phyloP scores from a whole-genome alignment of 2,329 filamentous ascomycete species.

The Arthrobotrys iridis region DNA sequence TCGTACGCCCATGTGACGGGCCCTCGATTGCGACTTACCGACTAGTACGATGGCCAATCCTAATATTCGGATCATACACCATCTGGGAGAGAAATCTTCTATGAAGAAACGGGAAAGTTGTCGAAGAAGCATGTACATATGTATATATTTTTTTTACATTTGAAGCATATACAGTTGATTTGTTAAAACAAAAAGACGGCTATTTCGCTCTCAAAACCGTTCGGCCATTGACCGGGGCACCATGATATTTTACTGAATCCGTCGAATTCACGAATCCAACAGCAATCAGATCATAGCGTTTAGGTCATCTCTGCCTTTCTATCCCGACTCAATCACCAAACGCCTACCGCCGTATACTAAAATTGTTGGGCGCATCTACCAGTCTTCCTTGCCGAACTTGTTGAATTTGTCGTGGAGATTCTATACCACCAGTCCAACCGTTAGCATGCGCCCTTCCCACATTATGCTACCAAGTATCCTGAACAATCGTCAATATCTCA shows the following conservation, averaged over 20 bases:
- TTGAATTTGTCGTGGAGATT: constrained; percentile 96
- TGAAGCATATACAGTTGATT: constrained; percentile 40
- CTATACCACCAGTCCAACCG: constrained; percentile 63
- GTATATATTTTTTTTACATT: constrained; percentile 26
- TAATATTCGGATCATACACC: constrained; percentile 1
- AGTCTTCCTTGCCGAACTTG: constrained; percentile 99
- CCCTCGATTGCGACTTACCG: constrained; percentile 9
- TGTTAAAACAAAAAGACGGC: constrained; percentile 20
- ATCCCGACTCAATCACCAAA: constrained; percentile 3
- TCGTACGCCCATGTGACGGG: constrained; percentile 22
- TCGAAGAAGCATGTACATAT: constrained; percentile 1
- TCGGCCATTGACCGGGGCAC: not conserved
- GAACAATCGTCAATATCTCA: constrained; percentile 62
- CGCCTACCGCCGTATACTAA: constrained; percentile 7
- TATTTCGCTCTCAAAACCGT: not conserved
- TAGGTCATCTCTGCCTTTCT: not conserved
- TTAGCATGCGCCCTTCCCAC: constrained; percentile 33
- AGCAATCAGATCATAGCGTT: not conserved
- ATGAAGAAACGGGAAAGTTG: not conserved
- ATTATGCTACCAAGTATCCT: not conserved
- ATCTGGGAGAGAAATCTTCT: constrained; percentile 8
- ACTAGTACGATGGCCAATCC: constrained; percentile 3
- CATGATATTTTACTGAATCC: not conserved
- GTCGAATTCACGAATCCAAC: not conserved
- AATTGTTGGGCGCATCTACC: constrained; percentile 65